Evolutionary conservation across 495 filamentous ascomycete genomes (phyloP).

Genomic region (Penicillium antarcticum): DNA sequence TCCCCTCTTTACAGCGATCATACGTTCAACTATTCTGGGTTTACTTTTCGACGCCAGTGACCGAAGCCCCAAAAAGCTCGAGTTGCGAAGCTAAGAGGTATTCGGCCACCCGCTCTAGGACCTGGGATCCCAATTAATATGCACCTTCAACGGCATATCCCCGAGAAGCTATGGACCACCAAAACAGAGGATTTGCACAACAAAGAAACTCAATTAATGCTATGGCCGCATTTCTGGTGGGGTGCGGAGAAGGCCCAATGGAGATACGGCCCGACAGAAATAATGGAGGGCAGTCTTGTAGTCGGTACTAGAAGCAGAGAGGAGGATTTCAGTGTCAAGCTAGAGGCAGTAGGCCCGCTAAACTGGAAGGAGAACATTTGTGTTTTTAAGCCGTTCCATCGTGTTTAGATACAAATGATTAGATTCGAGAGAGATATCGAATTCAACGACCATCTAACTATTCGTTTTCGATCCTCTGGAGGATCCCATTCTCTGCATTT

Average conservation of each 20-base stretch:
- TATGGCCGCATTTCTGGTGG: conserved; percentile 7
- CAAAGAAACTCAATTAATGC: conserved; percentile 8
- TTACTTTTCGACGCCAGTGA: conserved; percentile 8
- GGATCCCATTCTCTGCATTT: too few relatives aligned
- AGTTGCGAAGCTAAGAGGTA: not conserved
- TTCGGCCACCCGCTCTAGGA: not conserved
- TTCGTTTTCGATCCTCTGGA: too few relatives aligned
- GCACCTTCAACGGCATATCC: not conserved
- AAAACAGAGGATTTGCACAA: conserved; percentile 3
- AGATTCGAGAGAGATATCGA: too few relatives aligned
- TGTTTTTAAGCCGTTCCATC: conserved; percentile 1
- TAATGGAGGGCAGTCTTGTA: not conserved
- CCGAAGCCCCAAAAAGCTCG: not conserved
- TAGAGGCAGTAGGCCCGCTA: not conserved
- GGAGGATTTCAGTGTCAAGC: not conserved
- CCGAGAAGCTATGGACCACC: conserved; percentile 5
- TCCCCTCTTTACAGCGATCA: not conserved
- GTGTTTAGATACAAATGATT: too few relatives aligned
- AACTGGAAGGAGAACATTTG: conserved; percentile 4
- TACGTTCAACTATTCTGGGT: conserved; percentile 12
- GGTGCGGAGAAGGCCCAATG: not conserved
- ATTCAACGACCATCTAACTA: too few relatives aligned
- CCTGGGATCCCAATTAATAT: too few relatives aligned
- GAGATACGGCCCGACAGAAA: not conserved
- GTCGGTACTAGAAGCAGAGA: not conserved